phyloP scores from a whole-genome alignment of 176 grass and related monocot species.

The Bolboschoenus planiculmis region DNA sequence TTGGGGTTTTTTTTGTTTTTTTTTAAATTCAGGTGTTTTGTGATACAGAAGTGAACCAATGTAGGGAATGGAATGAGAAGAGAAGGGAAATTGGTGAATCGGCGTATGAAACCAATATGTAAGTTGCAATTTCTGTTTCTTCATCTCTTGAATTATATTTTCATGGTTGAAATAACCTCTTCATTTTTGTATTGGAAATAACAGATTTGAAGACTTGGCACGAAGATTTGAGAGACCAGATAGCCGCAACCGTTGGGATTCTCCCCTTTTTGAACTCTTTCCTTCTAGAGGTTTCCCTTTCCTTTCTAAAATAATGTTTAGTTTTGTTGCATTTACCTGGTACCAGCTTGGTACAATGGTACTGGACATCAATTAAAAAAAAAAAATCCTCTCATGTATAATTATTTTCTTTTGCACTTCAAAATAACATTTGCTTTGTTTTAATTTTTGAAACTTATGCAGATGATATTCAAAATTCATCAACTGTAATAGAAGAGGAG shows the following conservation, averaged over 20 bases:
- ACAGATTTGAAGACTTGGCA: constrained; percentile 84
- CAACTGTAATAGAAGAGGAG: constrained; percentile 71
- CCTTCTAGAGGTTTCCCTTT: constrained; percentile 60
- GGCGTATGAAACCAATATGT: constrained; percentile 77
- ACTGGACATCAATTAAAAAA: neutral
- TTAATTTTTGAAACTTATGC: constrained; percentile 4
- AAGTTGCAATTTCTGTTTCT: constrained; percentile 17
- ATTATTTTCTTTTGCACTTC: neutral
- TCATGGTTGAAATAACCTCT: neutral
- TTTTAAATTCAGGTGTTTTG: constrained; percentile 94
- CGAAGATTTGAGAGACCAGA: constrained; percentile 90
- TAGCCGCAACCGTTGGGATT: constrained; percentile 79
- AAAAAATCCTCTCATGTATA: neutral
- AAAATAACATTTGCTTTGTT: neutral
- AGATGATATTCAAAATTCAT: constrained; percentile 54
- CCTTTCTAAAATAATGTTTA: neutral
- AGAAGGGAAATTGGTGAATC: constrained; percentile 53
- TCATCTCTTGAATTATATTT: neutral
- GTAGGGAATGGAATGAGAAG: constrained; percentile 76
- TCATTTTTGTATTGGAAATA: neutral
- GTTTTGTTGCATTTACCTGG: neutral
- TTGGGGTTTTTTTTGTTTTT: constrained; percentile 15
- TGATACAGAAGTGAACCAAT: constrained; percentile 80
- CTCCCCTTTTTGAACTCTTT: constrained; percentile 88
- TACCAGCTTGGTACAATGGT: neutral